Evolutionary conservation across 805 yeast genomes (phyloP), one percentile per base, ranked within the genome.

Genomic region (Helenozyma baotianmanensis): DNA sequence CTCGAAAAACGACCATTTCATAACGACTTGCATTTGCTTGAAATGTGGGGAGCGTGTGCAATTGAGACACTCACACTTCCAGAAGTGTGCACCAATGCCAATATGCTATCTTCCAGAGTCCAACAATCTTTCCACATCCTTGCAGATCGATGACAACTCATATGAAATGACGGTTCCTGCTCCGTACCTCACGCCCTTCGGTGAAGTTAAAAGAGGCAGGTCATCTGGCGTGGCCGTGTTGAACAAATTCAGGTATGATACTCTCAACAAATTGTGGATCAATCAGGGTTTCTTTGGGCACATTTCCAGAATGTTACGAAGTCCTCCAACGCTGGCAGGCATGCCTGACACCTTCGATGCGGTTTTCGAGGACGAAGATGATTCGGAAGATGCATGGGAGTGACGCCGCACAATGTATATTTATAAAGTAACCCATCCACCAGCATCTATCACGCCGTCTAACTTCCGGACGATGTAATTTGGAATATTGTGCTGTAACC

Each of bases 391-490:
- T 13, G 22, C 14, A 16, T 15, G 22, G 8, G 5, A 6, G 7
- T 17, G 19, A 17, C 10, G 27, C 19, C 14, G 27, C 17, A 17
- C 19, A 17, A 5, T n/a, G n/a, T 14, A 3, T 6, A 23, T 27
- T 54, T 62, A 86, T 40, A 83, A 62, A 2, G 92, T 84, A 47
- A 83, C 92, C 98, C 98, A 90, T 0, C 98, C 98, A 7, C 98
- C 98, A 23, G 82, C 76, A 56, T 90, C 97, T 21, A 81, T 59
- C 6, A 73, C 74, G 24, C 81, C 77, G 47, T 90, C 97, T 11
- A 90, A 68, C 43, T 79, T 78, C 42, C 97, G 68, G 1, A 87
- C 88, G 21, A 89, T 79, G 27, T 71, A 68, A 46, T 85, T 86
- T 4, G 86, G 81, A 3, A 86, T 65, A 50, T 83, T 84, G 50